Evolutionary conservation across 345 rosid species (phyloP).

Genomic region (Capsella bursapastoris): DNA sequence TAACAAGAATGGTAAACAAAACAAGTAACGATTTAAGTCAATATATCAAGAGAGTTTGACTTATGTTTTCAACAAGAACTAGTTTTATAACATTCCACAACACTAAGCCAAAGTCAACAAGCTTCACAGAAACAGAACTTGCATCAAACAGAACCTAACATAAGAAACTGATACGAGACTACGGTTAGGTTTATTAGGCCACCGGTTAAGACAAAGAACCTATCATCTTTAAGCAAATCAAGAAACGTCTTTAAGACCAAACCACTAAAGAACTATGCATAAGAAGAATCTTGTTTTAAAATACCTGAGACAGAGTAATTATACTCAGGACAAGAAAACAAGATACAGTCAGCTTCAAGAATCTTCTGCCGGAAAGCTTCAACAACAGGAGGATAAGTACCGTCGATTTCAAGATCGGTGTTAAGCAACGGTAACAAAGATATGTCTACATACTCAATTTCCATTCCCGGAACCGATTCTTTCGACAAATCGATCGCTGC

Average conservation of each 20-base stretch:
- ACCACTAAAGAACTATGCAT: too few species aligned
- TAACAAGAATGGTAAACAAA: neutral
- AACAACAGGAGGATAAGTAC: slow-evolving; percentile 61
- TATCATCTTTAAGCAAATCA: neutral
- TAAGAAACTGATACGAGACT: neutral
- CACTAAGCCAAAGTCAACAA: slow-evolving; percentile 3
- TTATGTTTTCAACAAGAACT: neutral
- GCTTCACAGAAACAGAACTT: neutral
- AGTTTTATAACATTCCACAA: slow-evolving; percentile 4
- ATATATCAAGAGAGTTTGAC: neutral
- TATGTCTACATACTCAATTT: slow-evolving; percentile 61
- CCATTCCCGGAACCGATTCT: slow-evolving; percentile 52
- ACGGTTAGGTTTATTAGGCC: too few species aligned
- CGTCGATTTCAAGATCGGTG: slow-evolving; percentile 69
- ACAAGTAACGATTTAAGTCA: neutral
- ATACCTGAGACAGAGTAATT: slow-evolving; percentile 70
- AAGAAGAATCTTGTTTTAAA: too few species aligned
- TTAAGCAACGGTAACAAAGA: slow-evolving; percentile 68
- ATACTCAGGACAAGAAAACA: slow-evolving; percentile 90
- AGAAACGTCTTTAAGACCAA: too few species aligned
- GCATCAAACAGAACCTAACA: neutral
- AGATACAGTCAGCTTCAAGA: slow-evolving; percentile 60
- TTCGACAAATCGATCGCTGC: slow-evolving; percentile 41
- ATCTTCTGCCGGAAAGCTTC: slow-evolving; percentile 73
- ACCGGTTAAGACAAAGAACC: neutral